These are phyloP conservation scores for Colletotrichum camelliae DNA, from an alignment of 2,329 filamentous ascomycete species.

Conservation along the genomic window DNA sequence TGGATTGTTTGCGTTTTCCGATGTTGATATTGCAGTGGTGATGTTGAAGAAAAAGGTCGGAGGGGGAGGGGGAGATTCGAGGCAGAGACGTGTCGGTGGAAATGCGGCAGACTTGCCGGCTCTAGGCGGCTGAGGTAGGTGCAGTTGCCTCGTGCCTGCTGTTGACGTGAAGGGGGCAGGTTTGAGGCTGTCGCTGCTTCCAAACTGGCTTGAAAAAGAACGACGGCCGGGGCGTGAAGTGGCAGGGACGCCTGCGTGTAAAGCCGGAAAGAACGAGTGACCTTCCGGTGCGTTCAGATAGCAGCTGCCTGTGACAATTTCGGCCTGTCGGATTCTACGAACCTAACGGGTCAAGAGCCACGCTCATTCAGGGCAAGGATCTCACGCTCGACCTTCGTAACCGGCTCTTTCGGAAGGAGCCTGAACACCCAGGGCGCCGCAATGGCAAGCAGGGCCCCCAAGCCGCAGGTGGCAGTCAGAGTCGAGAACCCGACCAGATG, in stretches of 20 bases:
- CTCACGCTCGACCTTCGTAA: background rate
- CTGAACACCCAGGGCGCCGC: background rate
- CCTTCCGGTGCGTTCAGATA: background rate
- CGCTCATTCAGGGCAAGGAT: background rate
- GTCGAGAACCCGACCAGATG: background rate
- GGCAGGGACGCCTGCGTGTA: background rate
- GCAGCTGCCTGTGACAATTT: too few relatives aligned
- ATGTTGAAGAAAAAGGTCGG: background rate
- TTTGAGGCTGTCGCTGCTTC: background rate
- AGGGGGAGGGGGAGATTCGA: background rate
- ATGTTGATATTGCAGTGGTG: background rate
- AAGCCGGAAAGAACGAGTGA: background rate
- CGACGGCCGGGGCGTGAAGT: background rate
- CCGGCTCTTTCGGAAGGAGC: background rate
- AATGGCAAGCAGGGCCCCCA: background rate
- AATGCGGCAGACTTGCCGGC: background rate
- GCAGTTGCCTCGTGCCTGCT: background rate
- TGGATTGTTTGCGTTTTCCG: background rate
- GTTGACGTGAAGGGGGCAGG: background rate
- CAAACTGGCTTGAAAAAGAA: background rate
- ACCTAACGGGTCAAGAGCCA: background rate
- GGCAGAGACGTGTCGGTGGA: background rate
- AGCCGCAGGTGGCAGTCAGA: background rate
- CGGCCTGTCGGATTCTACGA: background rate
- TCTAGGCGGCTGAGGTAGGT: background rate